These are phyloP conservation scores for Jamesozyma lodderae DNA, from an alignment of 805 yeast species.

Conservation along the genomic window DNA sequence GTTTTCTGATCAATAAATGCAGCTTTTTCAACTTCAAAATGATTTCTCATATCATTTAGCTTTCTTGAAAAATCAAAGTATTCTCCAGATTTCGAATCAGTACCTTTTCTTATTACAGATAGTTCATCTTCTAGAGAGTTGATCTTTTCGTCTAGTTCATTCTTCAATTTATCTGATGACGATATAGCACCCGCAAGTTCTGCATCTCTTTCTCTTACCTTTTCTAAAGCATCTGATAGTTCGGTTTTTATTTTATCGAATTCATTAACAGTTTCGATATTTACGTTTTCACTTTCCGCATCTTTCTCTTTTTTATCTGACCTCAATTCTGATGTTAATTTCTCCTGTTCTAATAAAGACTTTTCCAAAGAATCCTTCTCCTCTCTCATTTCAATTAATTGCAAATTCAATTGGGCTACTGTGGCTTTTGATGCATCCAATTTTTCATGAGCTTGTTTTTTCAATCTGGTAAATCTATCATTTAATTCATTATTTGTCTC, in stretches of 20 bases:
- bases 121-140: slow-evolving; percentile 20
- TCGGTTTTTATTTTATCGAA: not conserved
- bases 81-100: slow-evolving; percentile 4
- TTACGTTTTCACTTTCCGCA: no score
- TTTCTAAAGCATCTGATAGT: not conserved
- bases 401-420: slow-evolving; percentile 33
- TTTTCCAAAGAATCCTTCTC: slow-evolving; percentile 2
- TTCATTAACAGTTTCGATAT: not conserved
- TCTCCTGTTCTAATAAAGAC: not conserved
- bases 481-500: slow-evolving; percentile 29
- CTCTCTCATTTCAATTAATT: slow-evolving; percentile 17
- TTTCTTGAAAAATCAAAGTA: not conserved
- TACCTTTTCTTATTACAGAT: slow-evolving; percentile 14
- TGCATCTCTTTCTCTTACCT: slow-evolving; percentile 6
- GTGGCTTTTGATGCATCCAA: slow-evolving; percentile 25
- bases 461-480: slow-evolving; percentile 27
- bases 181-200: slow-evolving; percentile 2
- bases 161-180: slow-evolving; percentile 4
- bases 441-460: slow-evolving; percentile 31
- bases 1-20: slow-evolving; percentile 13
- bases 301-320: not conserved
- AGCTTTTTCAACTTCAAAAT: slow-evolving; percentile 22
- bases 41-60: slow-evolving; percentile 18
- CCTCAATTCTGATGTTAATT: not conserved
- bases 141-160: slow-evolving; percentile 11